Evolutionary conservation across 257 asterid genomes (phyloP).

Genomic region (Solanum peruvianum): DNA sequence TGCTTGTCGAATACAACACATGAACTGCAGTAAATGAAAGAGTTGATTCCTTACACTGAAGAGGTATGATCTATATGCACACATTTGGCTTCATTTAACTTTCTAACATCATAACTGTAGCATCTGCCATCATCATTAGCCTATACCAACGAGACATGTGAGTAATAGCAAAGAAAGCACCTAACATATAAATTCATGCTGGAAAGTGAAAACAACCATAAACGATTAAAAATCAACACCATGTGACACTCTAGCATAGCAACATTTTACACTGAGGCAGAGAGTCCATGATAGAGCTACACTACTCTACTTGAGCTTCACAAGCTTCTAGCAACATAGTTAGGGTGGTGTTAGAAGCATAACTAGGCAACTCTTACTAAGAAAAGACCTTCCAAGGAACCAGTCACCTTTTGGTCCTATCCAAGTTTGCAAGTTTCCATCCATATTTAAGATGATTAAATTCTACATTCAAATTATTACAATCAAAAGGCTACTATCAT

Average conservation of each 20-base stretch:
- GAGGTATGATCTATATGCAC: conserved; percentile 93
- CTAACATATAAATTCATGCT: background rate
- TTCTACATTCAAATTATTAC: background rate
- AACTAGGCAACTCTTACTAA: background rate
- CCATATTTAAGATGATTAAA: background rate
- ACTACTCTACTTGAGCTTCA: background rate
- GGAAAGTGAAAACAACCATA: background rate
- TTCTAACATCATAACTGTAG: conserved; percentile 83
- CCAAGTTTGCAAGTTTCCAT: background rate
- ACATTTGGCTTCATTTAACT: conserved; percentile 70
- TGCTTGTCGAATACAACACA: background rate
- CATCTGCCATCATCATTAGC: conserved; percentile 95
- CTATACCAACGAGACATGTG: conserved; percentile 17
- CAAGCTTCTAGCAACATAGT: background rate
- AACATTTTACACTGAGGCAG: background rate
- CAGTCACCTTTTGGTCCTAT: background rate
- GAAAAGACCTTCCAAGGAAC: background rate
- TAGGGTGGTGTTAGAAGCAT: background rate
- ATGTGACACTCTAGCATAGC: background rate
- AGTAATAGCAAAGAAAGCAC: background rate
- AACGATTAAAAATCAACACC: background rate
- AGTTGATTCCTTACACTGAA: conserved; percentile 57
- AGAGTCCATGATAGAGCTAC: background rate
- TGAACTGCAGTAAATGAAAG: background rate
- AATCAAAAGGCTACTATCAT: background rate